A percentile compares a stretch with the other conserved stretches of the same genome.
Evolutionary conservation across 2,329 filamentous ascomycete genomes (phyloP).

Genomic region (Ophiostoma quercus): DNA sequence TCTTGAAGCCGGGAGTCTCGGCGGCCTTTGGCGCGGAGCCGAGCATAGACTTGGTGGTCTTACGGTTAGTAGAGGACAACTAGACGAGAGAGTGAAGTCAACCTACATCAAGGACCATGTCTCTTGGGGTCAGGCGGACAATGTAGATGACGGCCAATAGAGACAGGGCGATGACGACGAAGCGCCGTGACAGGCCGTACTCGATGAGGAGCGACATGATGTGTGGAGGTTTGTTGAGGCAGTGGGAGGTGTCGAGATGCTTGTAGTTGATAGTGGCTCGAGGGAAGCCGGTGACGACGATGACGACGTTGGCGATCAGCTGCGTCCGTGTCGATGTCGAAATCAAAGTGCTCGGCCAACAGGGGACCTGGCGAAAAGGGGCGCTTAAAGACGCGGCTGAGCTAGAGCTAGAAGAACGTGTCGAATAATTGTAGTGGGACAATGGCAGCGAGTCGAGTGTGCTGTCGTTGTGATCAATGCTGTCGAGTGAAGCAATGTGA

Average conservation of each 20-base stretch:
- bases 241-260: no score
- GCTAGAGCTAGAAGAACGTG: neutral
- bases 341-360: neutral
- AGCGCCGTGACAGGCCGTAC: constrained; percentile 26
- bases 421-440: neutral
- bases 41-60: constrained; percentile 9
- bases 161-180: constrained; percentile 21
- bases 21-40: neutral
- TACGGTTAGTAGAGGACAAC: neutral
- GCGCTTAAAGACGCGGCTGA: neutral
- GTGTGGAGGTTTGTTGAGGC: neutral
- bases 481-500: neutral
- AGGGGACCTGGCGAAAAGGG: constrained; percentile 1
- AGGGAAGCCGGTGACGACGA: neutral
- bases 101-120: constrained; percentile 18
- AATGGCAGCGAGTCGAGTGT: neutral
- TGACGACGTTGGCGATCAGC: neutral
- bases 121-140: constrained; percentile 24
- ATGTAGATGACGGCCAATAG: constrained; percentile 26
- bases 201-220: constrained; percentile 23
- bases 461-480: neutral
- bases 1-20: constrained; percentile 16
- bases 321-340: neutral
- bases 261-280: neutral
- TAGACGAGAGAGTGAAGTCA: neutral